Evolutionary conservation across 1,284 basidiomycete species (phyloP), one percentile per base, ranked within the genome.

Genomic region (Apiotrichum mycotoxinovorans): DNA sequence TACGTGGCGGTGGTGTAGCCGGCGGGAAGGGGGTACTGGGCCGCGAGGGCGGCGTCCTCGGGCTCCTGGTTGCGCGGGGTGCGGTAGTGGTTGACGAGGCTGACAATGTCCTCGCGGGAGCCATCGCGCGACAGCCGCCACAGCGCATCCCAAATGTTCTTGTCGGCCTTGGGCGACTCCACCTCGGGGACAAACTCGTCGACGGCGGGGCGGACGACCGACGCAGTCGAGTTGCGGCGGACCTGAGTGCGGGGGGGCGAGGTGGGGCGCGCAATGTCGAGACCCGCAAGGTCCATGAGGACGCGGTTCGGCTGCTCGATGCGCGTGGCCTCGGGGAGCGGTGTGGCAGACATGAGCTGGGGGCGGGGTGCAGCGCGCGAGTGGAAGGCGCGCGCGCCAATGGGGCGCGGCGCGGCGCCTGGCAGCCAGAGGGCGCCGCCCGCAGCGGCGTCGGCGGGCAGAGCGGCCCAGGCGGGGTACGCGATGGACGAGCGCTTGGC

Each of bases 1-100:
- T 86, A 91, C 9, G 85, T 82, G 11, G 56, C 30, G 1, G 64
- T 57, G 1, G 64, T 58, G 61, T 66, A 76, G n/a, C 63, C 66
- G 0, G 59, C 45, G 0, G 71, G 70, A 1, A 71, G 58, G 8
- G 70, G 73, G 50, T 60, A 58, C 17, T 61, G 49, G 4, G 63
- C 52, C 0, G 60, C 57, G 8, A 73, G 60, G 4, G 49, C 54
- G 22, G 65, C 56, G 38, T 63, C 54, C 38, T 45, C 41, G 41
- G 56, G 18, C 11, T 33, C 17, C 41, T 44, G 27, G 25, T 18
- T 26, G n/a, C 56, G 55, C 30, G 56, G 54, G 5, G 51, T 45
- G 63, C 70, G 66, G 54, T 72, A 73, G 52, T 71, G 64, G 25
- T 45, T 35, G 45, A 70, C 51, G 12, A 73, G 34, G 14, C 27